phyloP scores from a whole-genome alignment of 345 rosid species.

The Arabidopsis thaliana region DNA sequence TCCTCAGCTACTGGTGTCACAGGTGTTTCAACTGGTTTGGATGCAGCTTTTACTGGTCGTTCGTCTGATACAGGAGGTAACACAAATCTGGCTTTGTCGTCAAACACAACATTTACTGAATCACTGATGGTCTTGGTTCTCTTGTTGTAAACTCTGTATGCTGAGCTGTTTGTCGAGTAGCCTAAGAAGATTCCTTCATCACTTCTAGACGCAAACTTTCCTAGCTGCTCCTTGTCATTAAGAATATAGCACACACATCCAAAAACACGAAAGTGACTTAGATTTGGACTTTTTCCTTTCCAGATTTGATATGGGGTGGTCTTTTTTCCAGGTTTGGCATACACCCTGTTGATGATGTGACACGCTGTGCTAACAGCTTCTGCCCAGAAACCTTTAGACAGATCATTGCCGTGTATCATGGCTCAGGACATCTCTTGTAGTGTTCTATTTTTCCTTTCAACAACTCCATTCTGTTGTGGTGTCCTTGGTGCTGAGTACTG shows the following conservation, averaged over 20 bases:
- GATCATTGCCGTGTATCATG: background rate
- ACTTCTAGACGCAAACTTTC: background rate
- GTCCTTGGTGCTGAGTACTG: background rate
- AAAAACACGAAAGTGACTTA: background rate
- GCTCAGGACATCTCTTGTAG: background rate
- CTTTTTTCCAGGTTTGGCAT: background rate
- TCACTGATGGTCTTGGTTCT: too few species aligned
- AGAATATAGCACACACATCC: background rate
- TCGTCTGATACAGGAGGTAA: too few species aligned
- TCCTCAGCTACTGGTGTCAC: too few species aligned
- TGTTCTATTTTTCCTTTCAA: background rate
- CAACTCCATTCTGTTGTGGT: background rate
- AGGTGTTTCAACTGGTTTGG: too few species aligned
- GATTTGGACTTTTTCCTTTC: background rate
- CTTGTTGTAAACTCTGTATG: background rate
- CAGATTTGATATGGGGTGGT: background rate
- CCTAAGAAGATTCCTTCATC: background rate
- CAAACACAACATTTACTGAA: too few species aligned
- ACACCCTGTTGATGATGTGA: background rate
- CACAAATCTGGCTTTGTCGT: too few species aligned
- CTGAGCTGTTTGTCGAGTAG: background rate
- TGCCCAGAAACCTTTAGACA: background rate
- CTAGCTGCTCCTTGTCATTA: background rate
- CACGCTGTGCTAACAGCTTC: background rate
- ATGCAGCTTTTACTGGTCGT: too few species aligned